phyloP scores from a whole-genome alignment of 768 basidiomycete genomes.

The Leccinum incarnatum region DNA sequence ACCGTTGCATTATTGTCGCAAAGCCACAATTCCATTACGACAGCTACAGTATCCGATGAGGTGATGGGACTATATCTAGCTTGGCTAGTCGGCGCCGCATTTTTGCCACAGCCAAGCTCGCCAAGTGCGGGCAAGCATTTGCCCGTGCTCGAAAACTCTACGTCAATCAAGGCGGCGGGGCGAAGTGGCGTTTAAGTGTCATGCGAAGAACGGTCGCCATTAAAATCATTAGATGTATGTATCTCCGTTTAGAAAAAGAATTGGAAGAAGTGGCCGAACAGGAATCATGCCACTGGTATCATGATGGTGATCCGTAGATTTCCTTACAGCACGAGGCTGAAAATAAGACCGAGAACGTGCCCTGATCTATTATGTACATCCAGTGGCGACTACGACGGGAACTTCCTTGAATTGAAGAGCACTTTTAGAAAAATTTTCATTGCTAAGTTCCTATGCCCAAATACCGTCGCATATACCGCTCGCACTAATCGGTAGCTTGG shows the following conservation, averaged over 20 bases:
- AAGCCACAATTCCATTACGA: conserved; percentile 36
- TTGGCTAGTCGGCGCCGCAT: conserved; percentile 86
- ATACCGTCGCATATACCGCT: neutral
- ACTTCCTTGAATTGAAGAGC: neutral
- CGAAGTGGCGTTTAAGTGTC: conserved; percentile 42
- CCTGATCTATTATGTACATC: neutral
- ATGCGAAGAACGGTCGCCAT: neutral
- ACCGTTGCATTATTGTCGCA: conserved; percentile 58
- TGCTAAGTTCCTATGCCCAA: neutral
- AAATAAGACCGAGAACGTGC: neutral
- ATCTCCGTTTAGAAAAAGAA: neutral
- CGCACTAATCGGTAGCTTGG: neutral
- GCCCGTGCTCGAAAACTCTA: conserved; percentile 42
- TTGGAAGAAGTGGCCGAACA: neutral
- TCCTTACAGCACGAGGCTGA: neutral
- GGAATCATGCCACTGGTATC: neutral
- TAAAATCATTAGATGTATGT: neutral
- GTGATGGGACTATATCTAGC: conserved; percentile 87
- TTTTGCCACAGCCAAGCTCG: conserved; percentile 59
- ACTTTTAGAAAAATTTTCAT: neutral
- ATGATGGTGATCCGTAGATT: neutral
- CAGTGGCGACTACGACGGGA: neutral
- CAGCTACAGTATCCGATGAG: conserved; percentile 65
- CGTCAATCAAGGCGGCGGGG: conserved; percentile 61
- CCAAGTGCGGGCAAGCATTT: conserved; percentile 41